A percentile compares a stretch with the other conserved stretches of the same genome.
phyloP scores from a whole-genome alignment of 2,329 filamentous ascomycete genomes.

The Aspergillus felis region DNA sequence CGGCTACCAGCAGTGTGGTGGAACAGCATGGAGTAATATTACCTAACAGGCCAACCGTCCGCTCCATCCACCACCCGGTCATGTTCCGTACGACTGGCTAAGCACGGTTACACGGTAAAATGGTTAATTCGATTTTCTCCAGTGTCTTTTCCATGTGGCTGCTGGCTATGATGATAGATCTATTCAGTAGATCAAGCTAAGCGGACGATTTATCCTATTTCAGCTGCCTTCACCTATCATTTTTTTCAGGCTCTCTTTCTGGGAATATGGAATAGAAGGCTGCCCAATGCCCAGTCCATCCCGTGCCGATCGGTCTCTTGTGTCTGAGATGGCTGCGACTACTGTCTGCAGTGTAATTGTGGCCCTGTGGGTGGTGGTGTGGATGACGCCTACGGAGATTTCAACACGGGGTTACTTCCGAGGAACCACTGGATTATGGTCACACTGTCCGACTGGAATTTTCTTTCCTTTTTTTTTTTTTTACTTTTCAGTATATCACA shows the following conservation, averaged over 20 bases:
- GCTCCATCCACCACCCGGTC: constrained; percentile 3
- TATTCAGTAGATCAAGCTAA: too few species aligned
- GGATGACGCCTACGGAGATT: neutral
- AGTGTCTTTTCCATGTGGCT: too few species aligned
- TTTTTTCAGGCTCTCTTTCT: neutral
- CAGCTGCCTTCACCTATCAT: neutral
- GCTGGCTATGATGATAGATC: too few species aligned
- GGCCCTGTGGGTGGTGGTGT: neutral
- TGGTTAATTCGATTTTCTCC: neutral
- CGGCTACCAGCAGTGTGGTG: constrained; percentile 21
- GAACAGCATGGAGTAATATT: constrained; percentile 19
- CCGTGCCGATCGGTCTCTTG: neutral
- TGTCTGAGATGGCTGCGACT: neutral
- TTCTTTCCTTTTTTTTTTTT: too few species aligned
- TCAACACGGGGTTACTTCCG: neutral
- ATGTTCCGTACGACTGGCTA: constrained; percentile 3
- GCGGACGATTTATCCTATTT: neutral
- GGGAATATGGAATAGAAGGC: neutral
- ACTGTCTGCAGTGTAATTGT: neutral
- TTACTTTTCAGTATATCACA: neutral
- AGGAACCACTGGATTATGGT: neutral
- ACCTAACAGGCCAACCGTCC: constrained; percentile 10
- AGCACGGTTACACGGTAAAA: neutral
- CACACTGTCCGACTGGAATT: neutral
- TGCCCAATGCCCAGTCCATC: neutral